These are phyloP conservation scores for Ormosia semicastrata DNA, from an alignment of 306 rosid genomes.

Conservation along the genomic window DNA sequence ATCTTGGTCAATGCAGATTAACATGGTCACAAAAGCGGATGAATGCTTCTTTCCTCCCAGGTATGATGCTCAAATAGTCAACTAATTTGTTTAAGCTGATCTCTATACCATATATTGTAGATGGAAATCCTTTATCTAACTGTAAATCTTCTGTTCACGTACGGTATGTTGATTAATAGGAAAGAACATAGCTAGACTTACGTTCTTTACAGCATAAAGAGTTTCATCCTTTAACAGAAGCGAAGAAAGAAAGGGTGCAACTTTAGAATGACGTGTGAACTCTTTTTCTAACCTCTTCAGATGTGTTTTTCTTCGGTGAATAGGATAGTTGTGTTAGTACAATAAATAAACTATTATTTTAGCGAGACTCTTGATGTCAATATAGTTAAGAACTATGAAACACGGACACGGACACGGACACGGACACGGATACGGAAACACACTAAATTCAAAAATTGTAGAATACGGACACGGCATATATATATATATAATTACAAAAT, in stretches of 20 bases:
- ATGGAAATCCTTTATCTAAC: neutral
- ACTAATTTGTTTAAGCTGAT: neutral
- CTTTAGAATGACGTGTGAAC: neutral
- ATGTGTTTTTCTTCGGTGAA: neutral
- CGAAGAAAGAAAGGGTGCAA: neutral
- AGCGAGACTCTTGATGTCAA: neutral
- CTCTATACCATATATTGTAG: neutral
- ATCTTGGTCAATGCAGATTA: conserved; percentile 13
- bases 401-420: too few species aligned
- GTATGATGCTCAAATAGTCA: neutral
- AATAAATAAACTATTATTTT: neutral
- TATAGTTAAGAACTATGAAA: neutral
- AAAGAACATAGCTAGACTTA: neutral
- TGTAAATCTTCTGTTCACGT: neutral
- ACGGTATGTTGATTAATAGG: neutral
- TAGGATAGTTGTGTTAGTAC: neutral
- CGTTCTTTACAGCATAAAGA: neutral
- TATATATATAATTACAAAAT: too few species aligned
- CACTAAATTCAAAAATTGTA: too few species aligned
- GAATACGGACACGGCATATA: too few species aligned
- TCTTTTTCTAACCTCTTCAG: neutral
- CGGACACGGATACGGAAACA: too few species aligned
- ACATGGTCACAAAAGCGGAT: conserved; percentile 27
- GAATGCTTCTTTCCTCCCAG: conserved; percentile 25
- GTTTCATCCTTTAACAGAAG: neutral